These are phyloP conservation scores for Daedalea quercina DNA, from an alignment of 768 basidiomycete genomes.

Conservation along the genomic window DNA sequence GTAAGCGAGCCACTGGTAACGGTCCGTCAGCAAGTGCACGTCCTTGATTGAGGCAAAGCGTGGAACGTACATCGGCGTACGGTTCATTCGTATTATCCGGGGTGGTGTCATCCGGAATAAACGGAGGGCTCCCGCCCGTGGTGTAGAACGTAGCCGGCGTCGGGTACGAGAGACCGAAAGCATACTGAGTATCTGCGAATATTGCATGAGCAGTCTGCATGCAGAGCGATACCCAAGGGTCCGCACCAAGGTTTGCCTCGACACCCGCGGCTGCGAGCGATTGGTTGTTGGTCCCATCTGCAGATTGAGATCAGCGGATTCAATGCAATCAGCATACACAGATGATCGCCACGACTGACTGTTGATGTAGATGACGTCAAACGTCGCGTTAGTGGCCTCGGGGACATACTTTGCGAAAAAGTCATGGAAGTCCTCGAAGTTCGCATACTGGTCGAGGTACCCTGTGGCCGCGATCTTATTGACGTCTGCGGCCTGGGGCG, in stretches of 20 bases:
- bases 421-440: slow-evolving; percentile 47
- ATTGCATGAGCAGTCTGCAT: neutral
- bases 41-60: neutral
- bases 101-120: slow-evolving; percentile 37
- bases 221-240: no score
- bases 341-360: slow-evolving; percentile 27
- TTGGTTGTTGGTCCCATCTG: slow-evolving; percentile 61
- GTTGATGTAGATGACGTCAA: slow-evolving; percentile 47
- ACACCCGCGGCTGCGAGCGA: slow-evolving; percentile 41
- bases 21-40: neutral
- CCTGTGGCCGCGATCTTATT: slow-evolving; percentile 35
- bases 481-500: slow-evolving; percentile 15
- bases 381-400: slow-evolving; percentile 34
- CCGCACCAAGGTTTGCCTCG: slow-evolving; percentile 1
- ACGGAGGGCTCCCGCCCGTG: slow-evolving; percentile 57
- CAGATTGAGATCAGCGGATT: neutral
- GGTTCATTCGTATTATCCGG: slow-evolving; percentile 43
- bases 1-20: slow-evolving; percentile 53
- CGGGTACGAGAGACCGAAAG: slow-evolving; percentile 57
- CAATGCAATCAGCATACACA: slow-evolving; percentile 2
- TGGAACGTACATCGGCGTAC: slow-evolving; percentile 31
- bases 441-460: slow-evolving; percentile 52
- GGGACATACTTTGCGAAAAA: slow-evolving; percentile 28
- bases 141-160: slow-evolving; percentile 55
- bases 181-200: slow-evolving; percentile 51